Base-by-base conservation (phyloP, 805 yeast genomes). In the Pichia kluyveri region DNA sequence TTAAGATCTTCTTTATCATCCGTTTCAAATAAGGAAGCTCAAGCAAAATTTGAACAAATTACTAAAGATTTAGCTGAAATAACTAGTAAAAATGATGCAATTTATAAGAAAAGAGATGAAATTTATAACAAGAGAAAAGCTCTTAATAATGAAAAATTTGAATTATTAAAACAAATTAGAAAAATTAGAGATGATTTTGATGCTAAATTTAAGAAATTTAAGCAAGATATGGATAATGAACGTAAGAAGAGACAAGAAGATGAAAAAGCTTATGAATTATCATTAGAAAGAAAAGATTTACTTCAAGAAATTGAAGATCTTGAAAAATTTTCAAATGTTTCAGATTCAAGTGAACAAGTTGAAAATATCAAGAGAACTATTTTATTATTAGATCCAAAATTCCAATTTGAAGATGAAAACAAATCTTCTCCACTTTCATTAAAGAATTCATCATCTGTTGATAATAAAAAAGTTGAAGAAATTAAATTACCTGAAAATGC, bases 281-380 rank as follows among this genome's bases (percentile, higher is more conserved):
- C 60, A 71, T 72, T 60, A 77, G 75, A 63, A 76, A 76, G 61
- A 70, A 70, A 59, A 62, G 74, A 65, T 60, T 68, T 55, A 70
- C 68, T 60, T 60, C 63, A 75, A 74, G 68, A 80, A 74, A 58
- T 84, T 83, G 87, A 86, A 57, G 73, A 77, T 60, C 79, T 79
- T 60, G 78, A 86, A 71, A 76, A 80, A 45, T 85, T 80, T 53
- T 89, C 89, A 42, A 66, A 68, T 41, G 69, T 69, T 57, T 96
- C 98, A 30, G 98, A 97, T 28, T 90, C 84, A 69, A 79, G 83
- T 50, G 69, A 69, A 41, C 96, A 93, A 69, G 83, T 91, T 59
- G 74, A 75, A 55, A 72, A 83, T 53, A 85, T 93, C 60, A 86
- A 89, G 66, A 70, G 76, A 47, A 73, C 89, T 62, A 73, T 90